Base-by-base conservation (phyloP, 345 rosid species). In the Syzygium aromaticum region DNA sequence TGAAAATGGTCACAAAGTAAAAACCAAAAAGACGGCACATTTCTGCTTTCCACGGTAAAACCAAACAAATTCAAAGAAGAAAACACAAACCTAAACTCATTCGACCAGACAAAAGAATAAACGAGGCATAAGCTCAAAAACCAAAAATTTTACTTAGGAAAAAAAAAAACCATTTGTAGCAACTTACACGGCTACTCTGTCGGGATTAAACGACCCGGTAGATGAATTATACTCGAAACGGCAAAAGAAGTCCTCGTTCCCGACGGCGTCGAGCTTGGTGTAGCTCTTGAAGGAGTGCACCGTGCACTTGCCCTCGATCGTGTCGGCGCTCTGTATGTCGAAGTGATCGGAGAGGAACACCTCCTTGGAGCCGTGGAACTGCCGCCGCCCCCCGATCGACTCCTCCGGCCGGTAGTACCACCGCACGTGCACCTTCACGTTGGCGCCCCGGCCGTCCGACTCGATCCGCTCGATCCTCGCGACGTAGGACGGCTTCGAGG, bases 361-460 rank as follows among this genome's bases (percentile, higher is more conserved):
- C 91, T 98, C 99, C 89, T 96, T 96, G 21, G 99, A 95, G 84
- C 99, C 99, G 84, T 98, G 99, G 87, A 98, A 98, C 89, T 93
- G 98, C 67, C 99, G 89, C 88, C 99, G 92, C 51, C 99, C 99
- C 52, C 98, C 98, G 88, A 95, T 95, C 77, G 99, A 95, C 86
- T 98, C 99, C 95, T 98, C 99, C 77, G 99, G 99, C 16, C 99
- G 94, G 88, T 98, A 98, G 54, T 95, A 98, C 99, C 99, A 98
- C 88, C 99, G 92, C 84, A 96, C 97, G 43, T 92, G 95, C 25
- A 95, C 91, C 92, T 90, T 94, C 33, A 94, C 98, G 94, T 95
- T 89, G 56, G 94, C 89, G 33, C 98, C 98, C 53, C 99, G 96
- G 84, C 93, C 90, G 89, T 95, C 98, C 80, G 98, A 86, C 82